Evolutionary conservation across 2,329 filamentous ascomycete genomes (phyloP).

Genomic region (Trichoderma pleuroti): DNA sequence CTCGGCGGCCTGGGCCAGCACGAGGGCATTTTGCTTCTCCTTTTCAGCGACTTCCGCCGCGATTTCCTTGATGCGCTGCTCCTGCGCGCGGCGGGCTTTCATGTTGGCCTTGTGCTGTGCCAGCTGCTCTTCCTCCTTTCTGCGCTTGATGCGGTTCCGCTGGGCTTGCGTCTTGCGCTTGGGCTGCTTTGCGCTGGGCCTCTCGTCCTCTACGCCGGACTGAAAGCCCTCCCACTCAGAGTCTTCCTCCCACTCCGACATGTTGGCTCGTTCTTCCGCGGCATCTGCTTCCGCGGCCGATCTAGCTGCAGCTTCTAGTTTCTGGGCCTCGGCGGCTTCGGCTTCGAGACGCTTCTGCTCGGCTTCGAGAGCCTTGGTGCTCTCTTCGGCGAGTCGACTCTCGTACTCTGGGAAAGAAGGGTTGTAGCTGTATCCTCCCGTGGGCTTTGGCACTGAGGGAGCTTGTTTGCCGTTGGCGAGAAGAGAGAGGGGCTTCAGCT

Average conservation of each 20-base stretch:
- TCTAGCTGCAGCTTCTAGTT: slow-evolving; percentile 62
- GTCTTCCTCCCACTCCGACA: slow-evolving; percentile 77
- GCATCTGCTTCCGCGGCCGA: slow-evolving; percentile 74
- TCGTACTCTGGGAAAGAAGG: slow-evolving; percentile 85
- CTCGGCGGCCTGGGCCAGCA: slow-evolving; percentile 33
- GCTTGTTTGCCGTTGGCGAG: slow-evolving; percentile 76
- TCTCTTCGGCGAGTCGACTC: slow-evolving; percentile 67
- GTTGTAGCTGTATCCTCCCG: slow-evolving; percentile 88
- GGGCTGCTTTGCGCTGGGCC: slow-evolving; percentile 62
- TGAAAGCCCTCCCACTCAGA: slow-evolving; percentile 89
- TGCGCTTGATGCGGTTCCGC: slow-evolving; percentile 80
- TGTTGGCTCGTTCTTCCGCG: slow-evolving; percentile 61
- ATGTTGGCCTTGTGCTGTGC: slow-evolving; percentile 72
- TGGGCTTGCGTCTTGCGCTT: slow-evolving; percentile 83
- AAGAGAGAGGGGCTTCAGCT: slow-evolving; percentile 74
- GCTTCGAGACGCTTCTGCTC: slow-evolving; percentile 71
- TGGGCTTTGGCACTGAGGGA: slow-evolving; percentile 73
- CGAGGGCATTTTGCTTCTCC: slow-evolving; percentile 48
- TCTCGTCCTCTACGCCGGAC: slow-evolving; percentile 70
- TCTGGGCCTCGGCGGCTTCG: slow-evolving; percentile 63
- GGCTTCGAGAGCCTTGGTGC: slow-evolving; percentile 71
- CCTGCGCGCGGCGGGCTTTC: slow-evolving; percentile 69
- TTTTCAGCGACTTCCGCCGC: slow-evolving; percentile 58
- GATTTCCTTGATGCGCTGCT: slow-evolving; percentile 67
- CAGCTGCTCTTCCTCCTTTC: slow-evolving; percentile 80